Conservation (phyloP, 768 basidiomycete genomes). For the Trametes cingulata region DNA sequence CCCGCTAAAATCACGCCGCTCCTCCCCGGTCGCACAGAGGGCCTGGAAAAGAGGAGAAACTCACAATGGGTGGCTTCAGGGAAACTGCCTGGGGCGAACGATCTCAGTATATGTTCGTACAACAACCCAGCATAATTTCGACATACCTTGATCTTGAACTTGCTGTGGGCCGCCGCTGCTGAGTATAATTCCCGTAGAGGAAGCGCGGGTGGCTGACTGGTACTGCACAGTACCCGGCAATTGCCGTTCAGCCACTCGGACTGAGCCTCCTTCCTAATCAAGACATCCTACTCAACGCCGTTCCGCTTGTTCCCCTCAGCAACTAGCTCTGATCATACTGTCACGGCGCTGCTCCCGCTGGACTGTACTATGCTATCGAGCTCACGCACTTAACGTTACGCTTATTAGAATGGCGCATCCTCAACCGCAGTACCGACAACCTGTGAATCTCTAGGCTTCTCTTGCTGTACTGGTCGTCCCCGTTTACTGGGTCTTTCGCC, state of each 20-base stretch:
- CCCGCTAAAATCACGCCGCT: neutral
- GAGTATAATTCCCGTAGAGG: conserved; percentile 26
- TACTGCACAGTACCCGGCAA: conserved; percentile 33
- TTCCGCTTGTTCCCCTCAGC: neutral
- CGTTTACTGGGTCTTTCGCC: no score
- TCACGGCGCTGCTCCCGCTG: no score
- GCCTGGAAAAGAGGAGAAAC: conserved; percentile 4
- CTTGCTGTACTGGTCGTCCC: no score
- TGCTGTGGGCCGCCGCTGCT: conserved; percentile 34
- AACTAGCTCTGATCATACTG: no score
- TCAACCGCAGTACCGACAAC: no score
- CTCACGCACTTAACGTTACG: no score
- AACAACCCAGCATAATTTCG: conserved; percentile 21
- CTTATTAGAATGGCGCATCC: no score
- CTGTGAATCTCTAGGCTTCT: no score
- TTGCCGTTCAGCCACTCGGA: conserved; percentile 18
- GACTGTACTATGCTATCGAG: no score
- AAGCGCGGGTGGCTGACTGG: conserved; percentile 33
- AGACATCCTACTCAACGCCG: conserved; percentile 6
- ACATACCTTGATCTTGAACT: conserved; percentile 37
- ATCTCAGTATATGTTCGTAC: neutral
- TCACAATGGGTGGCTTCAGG: conserved; percentile 28
- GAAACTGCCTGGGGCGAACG: conserved; percentile 17
- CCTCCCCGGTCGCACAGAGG: neutral
- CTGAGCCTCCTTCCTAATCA: neutral